phyloP scores from a whole-genome alignment of 495 filamentous ascomycete species.

The Gamarada debralockiae region DNA sequence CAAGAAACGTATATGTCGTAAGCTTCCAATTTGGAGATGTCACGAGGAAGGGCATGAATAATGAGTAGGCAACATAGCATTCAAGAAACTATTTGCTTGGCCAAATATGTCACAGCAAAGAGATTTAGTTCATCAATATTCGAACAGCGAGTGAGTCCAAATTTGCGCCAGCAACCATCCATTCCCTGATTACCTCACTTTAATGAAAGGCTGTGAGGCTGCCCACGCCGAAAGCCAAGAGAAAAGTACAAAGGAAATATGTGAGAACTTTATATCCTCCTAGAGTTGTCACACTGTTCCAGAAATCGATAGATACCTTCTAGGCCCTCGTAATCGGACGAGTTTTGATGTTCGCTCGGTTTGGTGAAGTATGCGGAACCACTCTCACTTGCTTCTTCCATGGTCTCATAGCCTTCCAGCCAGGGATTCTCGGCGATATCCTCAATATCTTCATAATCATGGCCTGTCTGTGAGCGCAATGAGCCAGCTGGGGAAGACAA shows the following conservation, averaged over 20 bases:
- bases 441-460: slow-evolving; percentile 30
- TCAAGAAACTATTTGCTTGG: too few species aligned
- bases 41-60: too few species aligned
- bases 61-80: too few species aligned
- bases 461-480: slow-evolving; percentile 29
- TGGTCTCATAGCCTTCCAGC: slow-evolving; percentile 47
- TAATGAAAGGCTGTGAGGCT: too few species aligned
- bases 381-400: slow-evolving; percentile 47
- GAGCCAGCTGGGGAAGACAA: slow-evolving; percentile 43
- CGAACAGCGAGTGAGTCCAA: too few species aligned
- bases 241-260: slow-evolving; percentile 11
- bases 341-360: slow-evolving; percentile 36
- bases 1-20: too few species aligned
- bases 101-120: too few species aligned
- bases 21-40: too few species aligned
- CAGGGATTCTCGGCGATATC: slow-evolving; percentile 47
- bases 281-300: slow-evolving; percentile 73
- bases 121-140: too few species aligned
- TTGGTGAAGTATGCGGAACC: slow-evolving; percentile 41
- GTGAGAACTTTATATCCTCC: slow-evolving; percentile 25
- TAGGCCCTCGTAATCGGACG: slow-evolving; percentile 65
- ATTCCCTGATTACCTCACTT: too few species aligned
- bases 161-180: too few species aligned
- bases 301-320: slow-evolving; percentile 87
- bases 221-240: not conserved